Base-by-base conservation (phyloP, 176 grass and related monocot species). In the Tillandsia fasciculata region DNA sequence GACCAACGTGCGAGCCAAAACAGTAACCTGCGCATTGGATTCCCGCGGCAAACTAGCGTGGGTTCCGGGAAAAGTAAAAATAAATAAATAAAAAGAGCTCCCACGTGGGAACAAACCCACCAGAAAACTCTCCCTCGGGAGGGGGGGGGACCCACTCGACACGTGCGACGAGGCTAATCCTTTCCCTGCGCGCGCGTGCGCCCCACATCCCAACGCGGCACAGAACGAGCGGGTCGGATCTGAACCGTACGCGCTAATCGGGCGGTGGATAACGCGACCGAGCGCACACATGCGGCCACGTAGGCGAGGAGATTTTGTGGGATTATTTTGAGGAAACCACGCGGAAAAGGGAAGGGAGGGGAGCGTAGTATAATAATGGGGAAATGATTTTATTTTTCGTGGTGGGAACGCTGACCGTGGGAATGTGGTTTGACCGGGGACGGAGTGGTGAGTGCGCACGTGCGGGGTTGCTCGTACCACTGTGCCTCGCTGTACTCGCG, bases 401-500 rank as follows among this genome's bases (percentile, higher is more conserved):
- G 33, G 33, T 42, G 33, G 33, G 33, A 6, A 42, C 6, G 33
- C 0, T 42, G 33, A 42, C 4, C 33, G 33, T 42, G 33, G 33
- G 3, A 42, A 42, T 42, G 33, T 42, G 33, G 33, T 42, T 42
- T 52, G 5, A 22, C 15, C 29, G n/a, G 10, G n/a, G 18, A 2
- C 2, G 67, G 20, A 12, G 1, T 48, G 13, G 20, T 20, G 49
- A 26, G 11, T 23, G 50, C 50, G 52, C 68, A 50, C 27, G 68
- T 22, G 13, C 10, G 50, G 11, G 50, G 2, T 28, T 5, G 48
- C 49, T n/a, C 68, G 49, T 70, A 52, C 68, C 20, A 33, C 29
- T 24, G 50, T 22, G 49, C 68, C 50, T 26, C 11, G 68, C 68
- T 70, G 68, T 70, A 48, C 48, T 53, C 68, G n/a, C 18, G 67